Base-by-base conservation (phyloP, 1,284 basidiomycete species). In the Prillingera fragicola region DNA sequence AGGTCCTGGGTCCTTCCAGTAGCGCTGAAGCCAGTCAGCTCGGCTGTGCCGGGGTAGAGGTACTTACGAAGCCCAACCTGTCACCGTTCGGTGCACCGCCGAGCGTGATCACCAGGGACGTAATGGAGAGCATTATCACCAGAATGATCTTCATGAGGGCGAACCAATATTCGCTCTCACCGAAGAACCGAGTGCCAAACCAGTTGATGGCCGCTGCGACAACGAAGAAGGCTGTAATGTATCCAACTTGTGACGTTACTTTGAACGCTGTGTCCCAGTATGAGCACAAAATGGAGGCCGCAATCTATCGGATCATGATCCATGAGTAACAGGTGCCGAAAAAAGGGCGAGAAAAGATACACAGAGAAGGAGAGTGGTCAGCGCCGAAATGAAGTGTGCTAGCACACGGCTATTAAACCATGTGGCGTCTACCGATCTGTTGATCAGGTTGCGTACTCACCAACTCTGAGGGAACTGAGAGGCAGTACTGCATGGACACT, bases 381-480 rank as follows among this genome's bases (percentile, higher is more conserved):
- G n/a, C n/a, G n/a, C n/a, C n/a, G n/a, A n/a, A n/a, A n/a, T n/a
- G n/a, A n/a, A n/a, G n/a, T n/a, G n/a, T n/a, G n/a, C n/a, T n/a
- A n/a, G n/a, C n/a, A n/a, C n/a, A n/a, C n/a, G n/a, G n/a, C n/a
- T n/a, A n/a, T n/a, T n/a, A n/a, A n/a, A n/a, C n/a, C n/a, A n/a
- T n/a, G n/a, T n/a, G n/a, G n/a, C n/a, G n/a, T n/a, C n/a, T n/a
- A n/a, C n/a, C n/a, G n/a, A n/a, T n/a, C n/a, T n/a, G n/a, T n/a
- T n/a, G n/a, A n/a, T n/a, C n/a, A n/a, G n/a, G n/a, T n/a, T n/a
- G n/a, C n/a, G n/a, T n/a, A n/a, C n/a, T n/a, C n/a, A n/a, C n/a
- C 46, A 89, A 75, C 68, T 91, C 87, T 25, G 82, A 80, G 8
- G 86, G 83, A 12, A 80, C 73, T 12, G 80, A 77, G 45, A 82